These are phyloP conservation scores for Mikania micrantha DNA, from an alignment of 129 eudicot genomes.

Conservation along the genomic window DNA sequence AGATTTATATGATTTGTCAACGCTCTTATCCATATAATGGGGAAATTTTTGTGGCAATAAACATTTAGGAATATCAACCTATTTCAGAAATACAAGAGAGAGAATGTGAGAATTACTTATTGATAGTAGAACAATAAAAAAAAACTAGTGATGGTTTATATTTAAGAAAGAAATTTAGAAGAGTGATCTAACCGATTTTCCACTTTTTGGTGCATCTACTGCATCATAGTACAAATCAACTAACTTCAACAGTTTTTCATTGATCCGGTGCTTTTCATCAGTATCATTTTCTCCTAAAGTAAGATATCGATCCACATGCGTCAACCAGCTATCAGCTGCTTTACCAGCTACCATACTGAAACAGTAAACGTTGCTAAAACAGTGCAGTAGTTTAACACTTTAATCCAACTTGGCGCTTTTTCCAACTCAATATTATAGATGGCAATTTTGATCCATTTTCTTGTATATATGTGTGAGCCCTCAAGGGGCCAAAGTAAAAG, in stretches of 20 bases:
- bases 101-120: background rate
- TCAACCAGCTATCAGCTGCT: constrained; percentile 68
- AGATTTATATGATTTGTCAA: no score
- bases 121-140: no score
- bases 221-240: constrained; percentile 20
- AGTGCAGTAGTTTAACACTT: background rate
- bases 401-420: background rate
- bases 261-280: no score
- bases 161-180: no score
- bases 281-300: no score
- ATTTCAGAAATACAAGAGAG: constrained; percentile 14
- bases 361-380: constrained; percentile 10
- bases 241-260: background rate
- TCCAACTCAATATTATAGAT: background rate
- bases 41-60: constrained; percentile 44
- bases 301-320: background rate
- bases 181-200: no score
- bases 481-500: no score
- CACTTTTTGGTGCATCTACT: constrained; percentile 27
- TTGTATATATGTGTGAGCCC: no score
- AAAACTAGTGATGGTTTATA: background rate
- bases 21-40: constrained; percentile 40
- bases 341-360: constrained; percentile 48
- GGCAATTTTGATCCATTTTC: background rate
- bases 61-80: constrained; percentile 43